Conservation (phyloP, 306 rosid species). For the Oemleria cerasiformis region DNA sequence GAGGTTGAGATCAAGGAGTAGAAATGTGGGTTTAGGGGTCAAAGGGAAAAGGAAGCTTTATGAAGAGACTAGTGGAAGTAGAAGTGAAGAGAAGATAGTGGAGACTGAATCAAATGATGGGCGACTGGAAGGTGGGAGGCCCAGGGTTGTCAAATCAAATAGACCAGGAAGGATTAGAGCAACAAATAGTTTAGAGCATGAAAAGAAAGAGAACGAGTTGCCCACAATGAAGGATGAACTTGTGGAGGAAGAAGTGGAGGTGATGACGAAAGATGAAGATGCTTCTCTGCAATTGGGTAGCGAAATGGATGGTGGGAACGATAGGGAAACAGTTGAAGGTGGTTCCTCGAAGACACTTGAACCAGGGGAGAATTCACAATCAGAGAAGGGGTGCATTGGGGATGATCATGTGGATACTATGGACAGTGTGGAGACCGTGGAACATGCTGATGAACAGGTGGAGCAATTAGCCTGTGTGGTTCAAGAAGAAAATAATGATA, state of each 20-base stretch:
- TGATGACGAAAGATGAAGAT: slow-evolving; percentile 4
- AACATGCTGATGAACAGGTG: slow-evolving; percentile 31
- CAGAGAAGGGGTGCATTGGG: slow-evolving; percentile 36
- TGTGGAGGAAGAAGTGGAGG: slow-evolving; percentile 19
- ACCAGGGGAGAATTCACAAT: slow-evolving; percentile 37
- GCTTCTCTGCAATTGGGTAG: slow-evolving; percentile 14
- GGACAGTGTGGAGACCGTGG: slow-evolving; percentile 9
- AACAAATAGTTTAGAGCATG: slow-evolving; percentile 32
- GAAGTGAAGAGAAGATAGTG: slow-evolving; percentile 25
- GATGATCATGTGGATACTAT: slow-evolving; percentile 26
- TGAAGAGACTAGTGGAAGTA: slow-evolving; percentile 29
- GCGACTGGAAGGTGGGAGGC: slow-evolving; percentile 42
- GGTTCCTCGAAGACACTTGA: slow-evolving; percentile 15
- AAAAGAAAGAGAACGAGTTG: slow-evolving; percentile 30
- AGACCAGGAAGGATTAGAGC: slow-evolving; percentile 56
- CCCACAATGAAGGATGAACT: slow-evolving; percentile 13
- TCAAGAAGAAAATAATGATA: slow-evolving; percentile 34
- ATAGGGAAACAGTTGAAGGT: slow-evolving; percentile 31
- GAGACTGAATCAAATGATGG: slow-evolving; percentile 33
- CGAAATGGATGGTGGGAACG: slow-evolving; percentile 24
- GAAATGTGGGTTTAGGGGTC: slow-evolving; percentile 33
- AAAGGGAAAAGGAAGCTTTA: slow-evolving; percentile 71
- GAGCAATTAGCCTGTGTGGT: slow-evolving; percentile 37
- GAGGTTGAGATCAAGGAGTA: slow-evolving; percentile 64
- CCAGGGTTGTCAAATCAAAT: slow-evolving; percentile 52